Base-by-base conservation (phyloP, 1,284 basidiomycete genomes). In the Ustilago cynodontis region DNA sequence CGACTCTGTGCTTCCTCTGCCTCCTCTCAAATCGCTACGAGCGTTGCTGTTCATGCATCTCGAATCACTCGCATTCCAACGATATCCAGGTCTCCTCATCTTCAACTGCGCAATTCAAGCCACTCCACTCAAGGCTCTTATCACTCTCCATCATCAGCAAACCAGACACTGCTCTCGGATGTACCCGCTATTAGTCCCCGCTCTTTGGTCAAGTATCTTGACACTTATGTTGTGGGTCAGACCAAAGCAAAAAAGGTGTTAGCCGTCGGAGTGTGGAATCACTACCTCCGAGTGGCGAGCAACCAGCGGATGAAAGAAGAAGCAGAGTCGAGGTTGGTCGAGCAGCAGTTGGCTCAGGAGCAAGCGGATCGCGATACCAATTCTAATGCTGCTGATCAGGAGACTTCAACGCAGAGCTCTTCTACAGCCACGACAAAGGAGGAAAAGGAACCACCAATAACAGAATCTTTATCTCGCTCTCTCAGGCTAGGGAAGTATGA, bases 211-310 rank as follows among this genome's bases (percentile, higher is more conserved):
- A 89, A 92, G 82, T 94, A 94, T 86, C 89, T 97, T 31, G 92
- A 94, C 78, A 90, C 93, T 81, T 96, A 92, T 83, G 91, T 98
- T n/a, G 90, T 98, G 14, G 95, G 95, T 2, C 95, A 98, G 85
- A 92, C 93, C 73, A 89, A 89, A 71, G 95, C 95, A 3, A 98
- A 98, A 89, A 94, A 94, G 85, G 92, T 94, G 11, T 89, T 98
- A 20, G 93, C 94, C 33, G 95, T 95, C 47, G 93, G 93, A 1
- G 64, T 70, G 4, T 69, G 54, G 57, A 73, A 68, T 26, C 61
- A 69, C 63, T 72, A 75, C 47, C 56, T 74, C 11, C 61, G 78
- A 35, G 59, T 77, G 14, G 58, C 63, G 11, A 45, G 47, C 63
- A 61, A 81, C 49, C 55, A 68, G 54, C 50, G 65, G 9, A 66